A percentile compares a stretch with the other conserved stretches of the same genome.
These are phyloP conservation scores for Lachancea meyersii DNA, from an alignment of 805 yeast species.

Conservation along the genomic window DNA sequence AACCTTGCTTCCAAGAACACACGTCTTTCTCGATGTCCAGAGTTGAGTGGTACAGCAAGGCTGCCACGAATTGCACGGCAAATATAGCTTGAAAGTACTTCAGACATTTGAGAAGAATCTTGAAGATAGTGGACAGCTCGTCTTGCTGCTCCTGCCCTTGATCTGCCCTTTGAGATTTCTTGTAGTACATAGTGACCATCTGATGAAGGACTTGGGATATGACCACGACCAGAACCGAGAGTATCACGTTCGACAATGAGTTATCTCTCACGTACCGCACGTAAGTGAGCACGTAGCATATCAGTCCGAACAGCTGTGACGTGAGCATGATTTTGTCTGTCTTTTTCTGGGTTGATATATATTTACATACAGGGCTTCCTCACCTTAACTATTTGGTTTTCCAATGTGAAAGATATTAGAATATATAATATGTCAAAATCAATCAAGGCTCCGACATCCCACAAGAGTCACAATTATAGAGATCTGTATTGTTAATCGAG, in stretches of 20 bases:
- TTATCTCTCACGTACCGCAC: constrained; percentile 22
- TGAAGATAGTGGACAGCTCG: constrained; percentile 11
- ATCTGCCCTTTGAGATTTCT: neutral
- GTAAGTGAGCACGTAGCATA: constrained; percentile 16
- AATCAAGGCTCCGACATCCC: no score
- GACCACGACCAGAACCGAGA: constrained; percentile 12
- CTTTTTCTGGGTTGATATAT: no score
- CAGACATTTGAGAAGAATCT: constrained; percentile 14
- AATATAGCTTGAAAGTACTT: constrained; percentile 14
- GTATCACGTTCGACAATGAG: constrained; percentile 16
- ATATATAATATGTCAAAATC: no score
- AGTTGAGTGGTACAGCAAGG: constrained; percentile 13
- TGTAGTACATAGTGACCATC: constrained; percentile 5
- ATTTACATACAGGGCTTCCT: no score
- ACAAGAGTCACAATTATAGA: no score
- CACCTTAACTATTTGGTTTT: no score
- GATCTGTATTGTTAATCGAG: no score
- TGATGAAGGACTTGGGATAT: constrained; percentile 3
- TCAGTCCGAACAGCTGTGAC: constrained; percentile 2
- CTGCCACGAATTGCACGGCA: constrained; percentile 13
- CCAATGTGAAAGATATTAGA: no score
- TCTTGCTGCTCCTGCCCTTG: constrained; percentile 6
- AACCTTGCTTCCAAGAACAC: constrained; percentile 14
- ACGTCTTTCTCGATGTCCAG: constrained; percentile 13
- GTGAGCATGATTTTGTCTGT: neutral